These are phyloP conservation scores for Diplodia intermedia DNA, from an alignment of 2,329 filamentous ascomycete genomes.

Conservation along the genomic window DNA sequence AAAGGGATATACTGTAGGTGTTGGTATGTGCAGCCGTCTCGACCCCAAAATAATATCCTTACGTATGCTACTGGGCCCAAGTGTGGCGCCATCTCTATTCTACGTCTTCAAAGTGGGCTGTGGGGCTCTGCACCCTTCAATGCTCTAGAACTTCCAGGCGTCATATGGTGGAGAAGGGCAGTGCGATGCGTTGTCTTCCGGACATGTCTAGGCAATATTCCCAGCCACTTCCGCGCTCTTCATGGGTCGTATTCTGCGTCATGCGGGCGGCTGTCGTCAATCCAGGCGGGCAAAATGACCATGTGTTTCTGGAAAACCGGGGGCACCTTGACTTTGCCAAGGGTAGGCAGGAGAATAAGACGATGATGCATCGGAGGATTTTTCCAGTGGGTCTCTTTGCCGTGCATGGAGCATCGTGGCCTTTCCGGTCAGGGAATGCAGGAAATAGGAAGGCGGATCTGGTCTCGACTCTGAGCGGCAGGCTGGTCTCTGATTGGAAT, in stretches of 20 bases:
- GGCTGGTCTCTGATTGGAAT: slow-evolving; percentile 8
- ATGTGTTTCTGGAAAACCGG: not conserved
- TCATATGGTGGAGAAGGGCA: slow-evolving; percentile 23
- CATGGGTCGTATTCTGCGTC: not conserved
- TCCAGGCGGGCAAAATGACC: not conserved
- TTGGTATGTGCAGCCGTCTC: not conserved
- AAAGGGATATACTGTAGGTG: slow-evolving; percentile 2
- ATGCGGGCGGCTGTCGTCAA: not conserved
- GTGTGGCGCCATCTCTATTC: slow-evolving; percentile 3
- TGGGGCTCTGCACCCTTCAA: slow-evolving; percentile 19
- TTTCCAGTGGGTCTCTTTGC: slow-evolving; percentile 19
- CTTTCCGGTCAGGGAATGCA: not conserved
- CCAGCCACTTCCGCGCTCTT: slow-evolving; percentile 10
- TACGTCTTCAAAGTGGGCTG: not conserved
- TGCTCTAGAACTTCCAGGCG: slow-evolving; percentile 15
- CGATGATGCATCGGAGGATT: slow-evolving; percentile 22
- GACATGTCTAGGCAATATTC: slow-evolving; percentile 7
- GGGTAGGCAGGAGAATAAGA: not conserved
- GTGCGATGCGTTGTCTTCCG: slow-evolving; percentile 10
- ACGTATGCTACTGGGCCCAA: not conserved
- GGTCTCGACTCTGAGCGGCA: slow-evolving; percentile 15
- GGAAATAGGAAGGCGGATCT: slow-evolving; percentile 24
- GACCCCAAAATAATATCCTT: not conserved
- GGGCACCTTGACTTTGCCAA: not conserved
- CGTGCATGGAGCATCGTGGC: slow-evolving; percentile 13